Base-by-base conservation (phyloP, 2,329 filamentous ascomycete genomes). In the Clarireedia paspali region DNA sequence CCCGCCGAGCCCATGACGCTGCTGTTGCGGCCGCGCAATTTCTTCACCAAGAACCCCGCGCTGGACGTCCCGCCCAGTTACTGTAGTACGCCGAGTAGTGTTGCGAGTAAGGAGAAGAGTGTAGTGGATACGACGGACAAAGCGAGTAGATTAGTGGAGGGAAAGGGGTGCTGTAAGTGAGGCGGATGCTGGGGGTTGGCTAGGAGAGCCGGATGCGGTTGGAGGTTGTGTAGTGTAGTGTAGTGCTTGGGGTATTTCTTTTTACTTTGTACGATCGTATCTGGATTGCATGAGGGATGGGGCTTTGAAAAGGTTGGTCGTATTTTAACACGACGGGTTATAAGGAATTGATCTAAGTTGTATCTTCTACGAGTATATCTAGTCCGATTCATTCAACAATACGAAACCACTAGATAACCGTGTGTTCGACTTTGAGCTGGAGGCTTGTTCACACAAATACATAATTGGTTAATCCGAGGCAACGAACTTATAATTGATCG, bases 1-100 rank as follows among this genome's bases (percentile, higher is more conserved):
- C 90, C 90, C 0, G 87, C 82, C 0, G 88, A 91, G 75, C 88
- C 89, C 0, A 91, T 96, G 80, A 80, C 77, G 64, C 73, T 83
- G n/a, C 72, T 77, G 53, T 68, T 83, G 58, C 78, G 81, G 60
- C 79, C 80, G 0, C 75, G 79, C 10, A 81, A 83, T 63, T 83
- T 83, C 71, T 82, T 82, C 59, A 71, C 74, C 36, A 77, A 74
- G 68, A 83, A 83, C 53, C 80, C 80, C 2, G 80, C 78, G 17
- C 67, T 83, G 5, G 80, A 82, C 72, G 80, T 83, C 6, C 80
- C 80, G 36, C 76, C 75, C 14, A 67, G 89, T 83, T 92, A 84
- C 70, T 81, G 81, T 44, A 82, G 79, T 62, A 87, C 86, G 27
- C 89, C 90, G 1, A 89, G 83, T 63, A 84, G 89, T 69, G 74